Evolutionary conservation across 148 eudicot species (phyloP).

Genomic region (Nepenthes mirabilis): DNA sequence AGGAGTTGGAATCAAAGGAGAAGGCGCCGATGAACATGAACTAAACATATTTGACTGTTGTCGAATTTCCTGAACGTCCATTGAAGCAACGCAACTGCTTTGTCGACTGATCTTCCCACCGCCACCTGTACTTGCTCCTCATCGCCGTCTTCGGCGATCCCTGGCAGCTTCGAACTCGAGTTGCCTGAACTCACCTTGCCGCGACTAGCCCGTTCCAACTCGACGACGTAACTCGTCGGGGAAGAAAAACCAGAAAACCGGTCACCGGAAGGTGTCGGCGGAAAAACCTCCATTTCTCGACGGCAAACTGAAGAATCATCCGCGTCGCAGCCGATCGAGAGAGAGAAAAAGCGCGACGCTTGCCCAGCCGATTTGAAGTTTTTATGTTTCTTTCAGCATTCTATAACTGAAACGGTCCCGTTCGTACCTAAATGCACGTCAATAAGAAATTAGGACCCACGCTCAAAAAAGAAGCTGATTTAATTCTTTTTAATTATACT

Average conservation of each 20-base stretch:
- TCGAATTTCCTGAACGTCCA: constrained; percentile 42
- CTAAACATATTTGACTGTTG: constrained; percentile 29
- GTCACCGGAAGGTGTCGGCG: constrained; percentile 16
- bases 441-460: no score
- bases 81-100: constrained; percentile 33
- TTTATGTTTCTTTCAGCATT: no score
- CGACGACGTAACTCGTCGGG: constrained; percentile 16
- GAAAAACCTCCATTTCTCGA: constrained; percentile 19
- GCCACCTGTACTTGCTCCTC: constrained; percentile 50
- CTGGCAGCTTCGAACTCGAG: constrained; percentile 8
- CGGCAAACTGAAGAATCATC: no score
- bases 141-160: constrained; percentile 16
- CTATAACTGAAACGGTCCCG: no score
- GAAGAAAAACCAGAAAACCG: constrained; percentile 22
- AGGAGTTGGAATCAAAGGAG: constrained; percentile 63
- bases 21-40: constrained; percentile 81
- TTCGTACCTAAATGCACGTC: no score
- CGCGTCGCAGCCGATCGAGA: background rate
- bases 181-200: constrained; percentile 10
- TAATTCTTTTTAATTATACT: no score
- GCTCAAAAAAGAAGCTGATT: no score
- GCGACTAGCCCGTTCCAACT: constrained; percentile 13
- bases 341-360: no score
- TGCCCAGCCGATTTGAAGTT: no score
- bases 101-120: constrained; percentile 47